phyloP scores from a whole-genome alignment of 192 early-diverging fungal species.

The Diversispora epigaea region DNA sequence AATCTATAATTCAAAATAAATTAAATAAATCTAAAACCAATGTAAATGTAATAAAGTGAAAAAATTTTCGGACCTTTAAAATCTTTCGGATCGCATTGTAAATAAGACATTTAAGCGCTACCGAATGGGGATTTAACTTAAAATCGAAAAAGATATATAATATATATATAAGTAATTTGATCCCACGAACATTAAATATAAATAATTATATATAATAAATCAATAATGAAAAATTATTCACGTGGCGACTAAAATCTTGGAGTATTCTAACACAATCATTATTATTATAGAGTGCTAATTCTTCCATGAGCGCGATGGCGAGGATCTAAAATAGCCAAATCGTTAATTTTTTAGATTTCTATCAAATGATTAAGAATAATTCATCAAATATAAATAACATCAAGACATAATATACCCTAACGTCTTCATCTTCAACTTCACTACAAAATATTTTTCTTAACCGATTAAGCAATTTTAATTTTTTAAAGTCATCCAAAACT shows the following conservation, averaged over 20 bases:
- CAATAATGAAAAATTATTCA: neutral
- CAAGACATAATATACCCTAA: neutral
- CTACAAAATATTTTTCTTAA: neutral
- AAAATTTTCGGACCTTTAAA: slow-evolving; percentile 20
- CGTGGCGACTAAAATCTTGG: slow-evolving; percentile 40
- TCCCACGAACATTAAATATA: neutral
- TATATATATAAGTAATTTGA: neutral
- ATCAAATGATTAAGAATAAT: slow-evolving; percentile 10
- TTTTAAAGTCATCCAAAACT: neutral
- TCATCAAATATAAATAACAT: neutral
- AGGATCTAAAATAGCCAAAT: neutral
- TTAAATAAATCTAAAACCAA: neutral
- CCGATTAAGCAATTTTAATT: neutral
- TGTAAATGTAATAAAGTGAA: neutral
- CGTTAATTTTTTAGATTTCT: slow-evolving; percentile 2
- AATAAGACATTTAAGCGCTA: slow-evolving; percentile 33
- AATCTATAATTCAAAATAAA: slow-evolving; percentile 14
- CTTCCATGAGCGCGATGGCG: slow-evolving; percentile 13
- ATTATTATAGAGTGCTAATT: slow-evolving; percentile 1
- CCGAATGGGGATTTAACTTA: slow-evolving; percentile 43
- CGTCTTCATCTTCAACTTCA: slow-evolving; percentile 39
- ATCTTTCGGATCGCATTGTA: slow-evolving; percentile 28
- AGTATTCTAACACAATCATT: slow-evolving; percentile 35
- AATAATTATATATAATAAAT: neutral
- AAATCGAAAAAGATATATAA: neutral